A percentile compares a stretch with the other conserved stretches of the same genome.
Evolutionary conservation across 371 early-diverging fungal genomes (phyloP).

Genomic region (Dinochytrium kinnereticum): DNA sequence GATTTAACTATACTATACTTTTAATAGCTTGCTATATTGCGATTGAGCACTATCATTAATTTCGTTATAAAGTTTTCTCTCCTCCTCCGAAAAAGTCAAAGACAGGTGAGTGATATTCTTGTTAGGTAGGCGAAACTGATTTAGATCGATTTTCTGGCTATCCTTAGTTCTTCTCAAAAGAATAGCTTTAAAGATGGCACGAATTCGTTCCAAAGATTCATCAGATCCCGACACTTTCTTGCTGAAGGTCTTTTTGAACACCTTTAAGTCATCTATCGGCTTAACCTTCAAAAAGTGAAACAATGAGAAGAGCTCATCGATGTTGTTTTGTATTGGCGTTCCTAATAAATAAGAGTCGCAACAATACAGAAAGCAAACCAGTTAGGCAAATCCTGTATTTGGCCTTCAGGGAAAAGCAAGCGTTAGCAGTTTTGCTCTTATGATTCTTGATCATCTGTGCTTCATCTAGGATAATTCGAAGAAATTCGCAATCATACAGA

Average conservation of each 20-base stretch:
- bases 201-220: conserved; percentile 57
- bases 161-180: conserved; percentile 71
- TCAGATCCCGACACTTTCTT: background rate
- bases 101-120: conserved; percentile 8
- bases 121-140: background rate
- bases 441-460: conserved; percentile 52
- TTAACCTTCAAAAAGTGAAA: conserved; percentile 42
- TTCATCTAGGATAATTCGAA: conserved; percentile 40
- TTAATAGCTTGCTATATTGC: background rate
- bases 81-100: background rate
- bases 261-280: conserved; percentile 51
- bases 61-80: background rate
- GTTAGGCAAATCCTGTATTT: conserved; percentile 60
- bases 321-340: conserved; percentile 67
- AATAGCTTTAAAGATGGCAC: conserved; percentile 62
- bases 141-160: background rate
- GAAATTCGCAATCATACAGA: conserved; percentile 5
- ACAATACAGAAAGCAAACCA: conserved; percentile 56
- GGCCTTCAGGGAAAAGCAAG: conserved; percentile 30
- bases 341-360: conserved; percentile 20
- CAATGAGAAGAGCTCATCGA: conserved; percentile 84
- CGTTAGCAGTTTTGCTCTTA: conserved; percentile 24
- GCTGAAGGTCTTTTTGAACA: conserved; percentile 1
- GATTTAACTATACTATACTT: conserved; percentile 23
- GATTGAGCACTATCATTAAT: conserved; percentile 1